phyloP scores from a whole-genome alignment of 306 rosid species.

The Senna tora region DNA sequence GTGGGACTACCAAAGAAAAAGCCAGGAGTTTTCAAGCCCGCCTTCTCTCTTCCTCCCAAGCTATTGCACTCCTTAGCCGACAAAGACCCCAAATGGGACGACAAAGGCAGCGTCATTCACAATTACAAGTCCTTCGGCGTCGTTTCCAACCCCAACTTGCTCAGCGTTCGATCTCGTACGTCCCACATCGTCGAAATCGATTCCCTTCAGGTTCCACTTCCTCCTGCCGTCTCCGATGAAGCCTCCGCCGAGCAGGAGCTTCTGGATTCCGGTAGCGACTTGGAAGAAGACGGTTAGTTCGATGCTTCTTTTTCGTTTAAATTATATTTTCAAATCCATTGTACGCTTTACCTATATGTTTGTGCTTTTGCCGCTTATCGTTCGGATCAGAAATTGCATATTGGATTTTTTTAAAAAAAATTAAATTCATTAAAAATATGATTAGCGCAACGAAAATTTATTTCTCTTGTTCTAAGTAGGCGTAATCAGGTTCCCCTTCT shows the following conservation, averaged over 20 bases:
- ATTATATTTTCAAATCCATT: background rate
- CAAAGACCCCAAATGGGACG: slow-evolving; percentile 64
- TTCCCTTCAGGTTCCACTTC: slow-evolving; percentile 49
- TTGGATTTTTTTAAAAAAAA: background rate
- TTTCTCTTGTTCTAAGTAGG: background rate
- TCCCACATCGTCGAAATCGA: slow-evolving; percentile 55
- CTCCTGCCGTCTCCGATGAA: slow-evolving; percentile 28
- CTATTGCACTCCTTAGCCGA: slow-evolving; percentile 53
- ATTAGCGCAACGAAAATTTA: background rate
- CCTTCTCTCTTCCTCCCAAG: slow-evolving; percentile 76
- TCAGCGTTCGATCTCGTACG: slow-evolving; percentile 59
- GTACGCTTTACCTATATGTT: background rate
- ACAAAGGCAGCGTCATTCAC: slow-evolving; percentile 57
- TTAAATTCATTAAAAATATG: background rate
- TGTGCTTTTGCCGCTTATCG: background rate
- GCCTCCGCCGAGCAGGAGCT: slow-evolving; percentile 32
- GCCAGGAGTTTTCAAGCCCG: slow-evolving; percentile 73
- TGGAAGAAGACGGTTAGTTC: slow-evolving; percentile 86
- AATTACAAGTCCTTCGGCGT: slow-evolving; percentile 85
- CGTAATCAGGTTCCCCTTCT: background rate
- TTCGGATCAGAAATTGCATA: background rate
- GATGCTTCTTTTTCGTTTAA: background rate
- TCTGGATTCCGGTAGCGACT: slow-evolving; percentile 68
- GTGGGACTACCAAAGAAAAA: slow-evolving; percentile 77
- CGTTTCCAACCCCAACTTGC: slow-evolving; percentile 74